These are phyloP conservation scores for Blastomyces parvus DNA, from an alignment of 2,329 filamentous ascomycete species.

Conservation along the genomic window DNA sequence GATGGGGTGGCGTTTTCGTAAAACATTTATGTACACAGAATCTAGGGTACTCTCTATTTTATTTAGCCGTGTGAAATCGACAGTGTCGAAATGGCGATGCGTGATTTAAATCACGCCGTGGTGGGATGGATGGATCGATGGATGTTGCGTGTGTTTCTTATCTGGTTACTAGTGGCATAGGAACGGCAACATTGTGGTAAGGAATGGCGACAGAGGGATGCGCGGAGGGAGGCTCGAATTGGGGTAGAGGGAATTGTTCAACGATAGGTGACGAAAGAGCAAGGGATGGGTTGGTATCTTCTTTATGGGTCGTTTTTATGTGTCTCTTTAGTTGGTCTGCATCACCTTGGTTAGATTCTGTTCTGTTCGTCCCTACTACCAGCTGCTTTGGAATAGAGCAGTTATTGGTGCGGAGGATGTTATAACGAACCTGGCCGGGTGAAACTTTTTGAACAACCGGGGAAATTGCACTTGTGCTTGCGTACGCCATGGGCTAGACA, in stretches of 20 bases:
- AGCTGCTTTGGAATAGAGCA: background rate
- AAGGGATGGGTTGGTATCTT: conserved; percentile 17
- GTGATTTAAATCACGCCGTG: background rate
- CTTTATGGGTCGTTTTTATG: conserved; percentile 31
- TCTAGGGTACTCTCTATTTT: too few species aligned
- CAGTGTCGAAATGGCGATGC: too few species aligned
- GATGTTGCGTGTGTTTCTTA: background rate
- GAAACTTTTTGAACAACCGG: conserved; percentile 36
- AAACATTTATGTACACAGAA: too few species aligned
- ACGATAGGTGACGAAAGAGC: conserved; percentile 20
- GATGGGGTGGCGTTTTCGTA: too few species aligned
- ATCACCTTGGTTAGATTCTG: background rate
- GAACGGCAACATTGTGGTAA: background rate
- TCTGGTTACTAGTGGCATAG: background rate
- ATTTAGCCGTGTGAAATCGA: too few species aligned
- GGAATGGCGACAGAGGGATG: background rate
- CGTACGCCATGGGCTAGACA: conserved; percentile 32
- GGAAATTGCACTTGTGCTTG: conserved; percentile 33
- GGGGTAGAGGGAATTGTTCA: conserved; percentile 12
- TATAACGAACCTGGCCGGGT: conserved; percentile 33
- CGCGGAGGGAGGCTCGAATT: background rate
- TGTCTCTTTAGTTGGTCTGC: conserved; percentile 36
- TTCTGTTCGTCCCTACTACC: background rate
- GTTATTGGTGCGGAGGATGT: background rate
- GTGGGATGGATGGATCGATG: background rate